phyloP scores from a whole-genome alignment of 164 flowering plant species.

The Amborella trichopoda region DNA sequence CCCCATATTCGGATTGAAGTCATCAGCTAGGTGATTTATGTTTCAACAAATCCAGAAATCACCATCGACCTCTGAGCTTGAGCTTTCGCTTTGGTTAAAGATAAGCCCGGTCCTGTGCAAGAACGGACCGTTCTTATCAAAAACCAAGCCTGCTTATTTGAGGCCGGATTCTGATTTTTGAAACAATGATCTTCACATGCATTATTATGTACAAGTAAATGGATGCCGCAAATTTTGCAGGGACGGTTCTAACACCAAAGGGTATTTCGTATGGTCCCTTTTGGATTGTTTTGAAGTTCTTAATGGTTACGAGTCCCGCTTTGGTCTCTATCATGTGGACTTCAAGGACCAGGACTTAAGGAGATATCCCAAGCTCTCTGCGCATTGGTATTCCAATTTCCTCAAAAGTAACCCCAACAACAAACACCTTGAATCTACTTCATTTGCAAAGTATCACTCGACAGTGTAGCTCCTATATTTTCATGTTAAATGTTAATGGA shows the following conservation, averaged over 20 bases:
- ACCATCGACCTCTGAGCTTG: not conserved
- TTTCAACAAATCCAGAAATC: too few relatives aligned
- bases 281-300: conserved; percentile 2
- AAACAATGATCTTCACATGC: not conserved
- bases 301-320: not conserved
- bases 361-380: not conserved
- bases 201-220: too few relatives aligned
- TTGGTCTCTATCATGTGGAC: conserved; percentile 5
- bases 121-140: not conserved
- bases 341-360: not conserved
- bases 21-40: too few relatives aligned
- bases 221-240: too few relatives aligned
- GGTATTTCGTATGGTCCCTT: conserved; percentile 5
- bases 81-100: not conserved
- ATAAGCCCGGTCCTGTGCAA: not conserved
- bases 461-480: too few relatives aligned
- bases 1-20: too few relatives aligned
- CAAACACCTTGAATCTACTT: too few relatives aligned
- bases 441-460: too few relatives aligned
- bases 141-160: not conserved
- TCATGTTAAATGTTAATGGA: too few relatives aligned
- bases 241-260: conserved; percentile 2
- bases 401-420: conserved; percentile 16
- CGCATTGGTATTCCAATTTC: conserved; percentile 4
- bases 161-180: not conserved